A percentile compares a stretch with the other conserved stretches of the same genome.
phyloP scores from a whole-genome alignment of 805 yeast genomes.

The Suhomyces prunicola region DNA sequence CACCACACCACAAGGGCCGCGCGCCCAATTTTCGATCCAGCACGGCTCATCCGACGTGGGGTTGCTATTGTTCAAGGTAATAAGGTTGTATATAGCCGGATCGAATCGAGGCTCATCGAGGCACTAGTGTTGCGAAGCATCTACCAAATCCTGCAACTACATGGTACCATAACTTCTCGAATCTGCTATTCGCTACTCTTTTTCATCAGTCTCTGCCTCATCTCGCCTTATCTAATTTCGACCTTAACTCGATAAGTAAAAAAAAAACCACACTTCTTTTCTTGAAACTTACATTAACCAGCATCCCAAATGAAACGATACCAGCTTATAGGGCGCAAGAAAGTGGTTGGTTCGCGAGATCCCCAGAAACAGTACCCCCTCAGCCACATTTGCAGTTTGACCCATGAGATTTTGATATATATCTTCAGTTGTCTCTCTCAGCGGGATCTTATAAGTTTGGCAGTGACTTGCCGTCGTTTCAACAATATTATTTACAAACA shows the following conservation, averaged over 20 bases:
- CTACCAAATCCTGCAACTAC: background rate
- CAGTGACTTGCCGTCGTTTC: constrained; percentile 37
- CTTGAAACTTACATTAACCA: background rate
- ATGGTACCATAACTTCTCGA: background rate
- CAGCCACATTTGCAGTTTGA: constrained; percentile 19
- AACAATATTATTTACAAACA: constrained; percentile 32
- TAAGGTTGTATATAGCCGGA: background rate
- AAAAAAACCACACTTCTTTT: background rate
- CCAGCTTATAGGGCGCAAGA: constrained; percentile 42
- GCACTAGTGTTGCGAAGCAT: background rate
- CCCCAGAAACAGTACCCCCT: background rate
- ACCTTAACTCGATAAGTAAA: background rate
- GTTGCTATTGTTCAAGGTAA: background rate
- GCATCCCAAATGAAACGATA: constrained; percentile 8
- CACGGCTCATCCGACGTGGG: background rate
- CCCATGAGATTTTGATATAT: constrained; percentile 40
- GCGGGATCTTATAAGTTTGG: constrained; percentile 19
- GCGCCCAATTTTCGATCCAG: background rate
- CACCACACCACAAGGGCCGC: background rate
- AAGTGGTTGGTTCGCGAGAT: constrained; percentile 10
- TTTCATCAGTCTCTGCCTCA: background rate
- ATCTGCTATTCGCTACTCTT: background rate
- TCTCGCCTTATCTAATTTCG: background rate
- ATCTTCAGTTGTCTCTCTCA: constrained; percentile 28
- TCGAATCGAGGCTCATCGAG: background rate